Evolutionary conservation across 192 early-diverging fungal species (phyloP), one percentile per base, ranked within the genome.

Genomic region (Coemansia sp.): DNA sequence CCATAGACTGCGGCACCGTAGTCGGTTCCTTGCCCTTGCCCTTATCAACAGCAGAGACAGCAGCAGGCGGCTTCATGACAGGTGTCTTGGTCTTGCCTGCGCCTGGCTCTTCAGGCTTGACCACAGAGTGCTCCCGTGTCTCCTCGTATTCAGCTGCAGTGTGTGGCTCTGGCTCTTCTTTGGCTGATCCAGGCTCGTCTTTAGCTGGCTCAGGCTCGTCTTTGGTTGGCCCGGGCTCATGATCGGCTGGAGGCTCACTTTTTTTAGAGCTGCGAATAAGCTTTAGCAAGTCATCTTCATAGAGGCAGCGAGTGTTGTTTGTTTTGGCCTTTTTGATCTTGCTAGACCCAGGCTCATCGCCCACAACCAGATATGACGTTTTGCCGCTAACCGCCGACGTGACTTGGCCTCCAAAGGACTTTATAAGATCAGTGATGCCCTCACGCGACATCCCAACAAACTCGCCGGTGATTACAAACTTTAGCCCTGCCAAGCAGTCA

Each of bases 381-480:
- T 87, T 90, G 14, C 85, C 84, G 59, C 89, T 92, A 18, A 87
- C 82, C 0, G 81, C 70, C 9, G 75, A 67, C 0, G 92, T 94
- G 10, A 95, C 82, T 30, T 86, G 78, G 14, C 90, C 94, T 51
- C 90, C 92, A 66, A 93, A 90, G 3, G 88, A 80, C 73, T 91
- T 97, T 15, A 94, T 85, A 15, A 98, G 67, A 71, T 94, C 89
- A 18, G 82, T 71, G 5, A 87, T 82, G 46, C 89, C 84, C 15
- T 92, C 86, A 10, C 92, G 83, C 2, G 84, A 81, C 11, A 98
- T 64, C 7, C 84, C 83, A 9, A 79, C 66, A 21, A 94, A 81
- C 43, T 97, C 92, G 40, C 97, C 97, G 3, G 96, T 92, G 40
- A 97, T 82, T 0, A 99, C 97, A 87, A 99, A 97, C 0, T 90